phyloP scores from a whole-genome alignment of 2,329 filamentous ascomycete species.

The Fusarium avenaceum region DNA sequence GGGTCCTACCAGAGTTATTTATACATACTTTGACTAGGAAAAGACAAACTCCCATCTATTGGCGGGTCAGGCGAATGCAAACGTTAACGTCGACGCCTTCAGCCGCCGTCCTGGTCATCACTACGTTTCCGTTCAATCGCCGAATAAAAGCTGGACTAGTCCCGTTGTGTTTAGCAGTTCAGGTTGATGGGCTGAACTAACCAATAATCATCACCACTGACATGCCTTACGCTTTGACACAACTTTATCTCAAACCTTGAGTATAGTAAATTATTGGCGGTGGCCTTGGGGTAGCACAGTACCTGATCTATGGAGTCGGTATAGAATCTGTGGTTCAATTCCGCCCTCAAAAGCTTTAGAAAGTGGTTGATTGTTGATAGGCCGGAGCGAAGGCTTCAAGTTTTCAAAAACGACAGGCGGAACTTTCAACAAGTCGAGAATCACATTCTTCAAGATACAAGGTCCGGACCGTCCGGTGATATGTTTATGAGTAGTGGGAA shows the following conservation, averaged over 20 bases:
- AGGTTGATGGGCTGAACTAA: not conserved
- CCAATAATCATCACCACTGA: not conserved
- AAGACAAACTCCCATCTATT: not conserved
- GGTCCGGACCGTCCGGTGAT: too few species aligned
- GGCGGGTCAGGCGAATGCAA: not conserved
- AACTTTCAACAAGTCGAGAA: too few species aligned
- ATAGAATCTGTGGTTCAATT: too few species aligned
- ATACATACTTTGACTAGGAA: too few species aligned
- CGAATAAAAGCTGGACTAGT: not conserved
- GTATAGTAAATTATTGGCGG: rapidly evolving
- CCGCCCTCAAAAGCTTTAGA: too few species aligned
- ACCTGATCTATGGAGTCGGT: not conserved
- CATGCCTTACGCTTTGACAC: not conserved
- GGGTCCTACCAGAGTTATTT: too few species aligned
- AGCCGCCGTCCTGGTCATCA: not conserved
- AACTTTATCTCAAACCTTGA: slow-evolving; percentile 5
- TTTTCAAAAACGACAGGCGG: not conserved
- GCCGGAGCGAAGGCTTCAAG: not conserved
- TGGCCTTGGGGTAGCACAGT: not conserved
- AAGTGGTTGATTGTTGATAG: too few species aligned
- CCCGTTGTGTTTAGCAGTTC: not conserved
- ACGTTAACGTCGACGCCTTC: rapidly evolving
- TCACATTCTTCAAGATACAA: not conserved
- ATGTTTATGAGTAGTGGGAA: not conserved
- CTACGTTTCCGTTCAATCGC: not conserved